Percentiles rank a stretch among this genome's conserved stretches.
Conservation (phyloP, 371 early-diverging fungal species). For the Smittium culicis region DNA sequence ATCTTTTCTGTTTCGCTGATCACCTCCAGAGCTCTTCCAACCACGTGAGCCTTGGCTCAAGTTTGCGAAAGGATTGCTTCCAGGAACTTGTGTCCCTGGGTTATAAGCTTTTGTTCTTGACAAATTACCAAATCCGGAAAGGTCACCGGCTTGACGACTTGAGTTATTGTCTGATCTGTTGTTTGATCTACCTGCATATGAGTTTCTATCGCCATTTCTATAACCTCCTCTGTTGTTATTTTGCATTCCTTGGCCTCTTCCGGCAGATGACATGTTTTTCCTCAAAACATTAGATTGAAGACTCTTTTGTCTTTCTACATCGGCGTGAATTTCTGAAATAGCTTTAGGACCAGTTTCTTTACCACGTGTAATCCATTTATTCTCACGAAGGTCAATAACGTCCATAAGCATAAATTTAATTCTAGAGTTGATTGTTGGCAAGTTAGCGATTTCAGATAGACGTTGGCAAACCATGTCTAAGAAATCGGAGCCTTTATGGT, state of each 20-base stretch:
- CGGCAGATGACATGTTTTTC: constrained; percentile 32
- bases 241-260: constrained; percentile 21
- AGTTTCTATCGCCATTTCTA: constrained; percentile 48
- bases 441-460: constrained; percentile 50
- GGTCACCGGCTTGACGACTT: constrained; percentile 40
- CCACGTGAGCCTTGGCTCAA: constrained; percentile 31
- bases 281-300: constrained; percentile 42
- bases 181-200: constrained; percentile 35
- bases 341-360: constrained; percentile 64
- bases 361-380: constrained; percentile 55
- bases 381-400: constrained; percentile 73
- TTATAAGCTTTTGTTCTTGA: constrained; percentile 41
- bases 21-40: constrained; percentile 29
- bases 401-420: constrained; percentile 88
- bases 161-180: constrained; percentile 4
- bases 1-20: constrained; percentile 21
- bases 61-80: constrained; percentile 41
- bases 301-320: constrained; percentile 45
- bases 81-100: constrained; percentile 41
- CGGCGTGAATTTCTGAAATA: constrained; percentile 76
- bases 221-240: constrained; percentile 35
- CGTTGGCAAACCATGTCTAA: constrained; percentile 69
- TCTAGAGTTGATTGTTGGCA: constrained; percentile 56
- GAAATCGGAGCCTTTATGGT: constrained; percentile 35
- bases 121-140: constrained; percentile 65